Evolutionary conservation across 2,329 filamentous ascomycete species (phyloP), one percentile per base, ranked within the genome.

Genomic region (Talaromyces sp.): DNA sequence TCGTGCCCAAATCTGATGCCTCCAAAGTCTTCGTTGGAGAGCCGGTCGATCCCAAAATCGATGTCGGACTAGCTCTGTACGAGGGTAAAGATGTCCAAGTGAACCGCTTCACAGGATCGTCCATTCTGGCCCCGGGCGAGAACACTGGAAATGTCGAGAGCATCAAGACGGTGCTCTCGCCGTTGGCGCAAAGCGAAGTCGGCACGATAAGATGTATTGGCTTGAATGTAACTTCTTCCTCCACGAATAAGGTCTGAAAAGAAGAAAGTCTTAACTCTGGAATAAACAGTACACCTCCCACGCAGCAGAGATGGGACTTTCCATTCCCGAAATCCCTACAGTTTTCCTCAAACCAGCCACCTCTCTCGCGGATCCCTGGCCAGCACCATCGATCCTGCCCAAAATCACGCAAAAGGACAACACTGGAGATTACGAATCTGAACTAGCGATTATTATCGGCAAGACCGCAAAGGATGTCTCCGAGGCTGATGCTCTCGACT

Each of bases 171-270:
- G 68, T 86, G 14, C 74, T 86, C 46, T 84, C 83, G 2, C 82
- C 82, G 8, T 64, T 84, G 24, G 68, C 78, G 1, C 71, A 74
- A 58, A 67, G 68, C 21, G 82, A 85, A 64, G 79, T 83, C 55
- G 83, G 83, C 26, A 81, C 82, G 0, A 84, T 87, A 56, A 77
- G 83, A 52, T 85, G 84, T 66, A 82, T 86, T 63, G 84, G 84
- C 0, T 65, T 86, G 63, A 86, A 86, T 63, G 79, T 80, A 67
- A 63, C 10, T 3, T 55, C 9, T 8, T 24, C 21, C 29, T 50
- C n/a, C 3, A 19, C 38, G 3, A 17, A 41, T 2, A 19, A 17
- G 17, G 24, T 21, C 11, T 5, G 8, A 21, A 4, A 58, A 41
- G 14, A 43, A 31, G 24, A 17, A 56, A 46, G 13, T 17, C 27